Conservation (phyloP, 2,329 filamentous ascomycete genomes). For the Cordyceps farinosa region DNA sequence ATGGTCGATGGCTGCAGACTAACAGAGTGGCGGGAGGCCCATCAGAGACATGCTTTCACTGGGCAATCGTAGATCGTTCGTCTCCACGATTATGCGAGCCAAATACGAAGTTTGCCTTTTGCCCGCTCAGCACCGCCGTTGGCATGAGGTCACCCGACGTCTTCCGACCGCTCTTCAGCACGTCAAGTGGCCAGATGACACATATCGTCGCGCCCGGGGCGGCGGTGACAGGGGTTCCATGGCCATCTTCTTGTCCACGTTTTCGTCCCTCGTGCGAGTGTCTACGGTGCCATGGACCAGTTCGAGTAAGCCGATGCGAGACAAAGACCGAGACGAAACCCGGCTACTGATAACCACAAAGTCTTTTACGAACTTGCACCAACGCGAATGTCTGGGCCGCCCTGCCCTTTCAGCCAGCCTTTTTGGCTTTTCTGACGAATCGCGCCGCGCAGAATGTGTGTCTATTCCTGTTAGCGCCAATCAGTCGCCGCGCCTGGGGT, state of each 20-base stretch:
- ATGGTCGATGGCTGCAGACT: neutral
- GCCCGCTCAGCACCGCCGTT: neutral
- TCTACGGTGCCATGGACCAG: neutral
- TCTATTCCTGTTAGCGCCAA: slow-evolving; percentile 4
- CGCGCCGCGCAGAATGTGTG: slow-evolving; percentile 1
- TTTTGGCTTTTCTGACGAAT: slow-evolving; percentile 10
- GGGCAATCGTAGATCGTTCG: slow-evolving; percentile 12
- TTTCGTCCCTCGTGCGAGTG: neutral
- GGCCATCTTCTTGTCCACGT: neutral
- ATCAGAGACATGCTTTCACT: slow-evolving; percentile 4
- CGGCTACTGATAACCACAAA: neutral
- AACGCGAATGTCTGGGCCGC: slow-evolving; percentile 1
- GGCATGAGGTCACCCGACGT: slow-evolving; percentile 11
- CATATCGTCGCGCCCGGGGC: neutral
- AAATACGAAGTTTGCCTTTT: neutral
- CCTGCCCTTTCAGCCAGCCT: slow-evolving; percentile 4
- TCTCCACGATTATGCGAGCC: slow-evolving; percentile 1
- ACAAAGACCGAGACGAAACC: neutral
- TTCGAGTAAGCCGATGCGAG: slow-evolving; percentile 5
- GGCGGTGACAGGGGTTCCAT: neutral
- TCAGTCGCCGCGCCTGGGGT: neutral
- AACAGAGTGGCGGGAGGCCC: neutral
- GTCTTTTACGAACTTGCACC: neutral
- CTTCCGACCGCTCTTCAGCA: neutral
- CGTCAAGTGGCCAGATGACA: neutral